These are phyloP conservation scores for Penicillium verrucosum DNA, from an alignment of 2,329 filamentous ascomycete species.

Conservation along the genomic window DNA sequence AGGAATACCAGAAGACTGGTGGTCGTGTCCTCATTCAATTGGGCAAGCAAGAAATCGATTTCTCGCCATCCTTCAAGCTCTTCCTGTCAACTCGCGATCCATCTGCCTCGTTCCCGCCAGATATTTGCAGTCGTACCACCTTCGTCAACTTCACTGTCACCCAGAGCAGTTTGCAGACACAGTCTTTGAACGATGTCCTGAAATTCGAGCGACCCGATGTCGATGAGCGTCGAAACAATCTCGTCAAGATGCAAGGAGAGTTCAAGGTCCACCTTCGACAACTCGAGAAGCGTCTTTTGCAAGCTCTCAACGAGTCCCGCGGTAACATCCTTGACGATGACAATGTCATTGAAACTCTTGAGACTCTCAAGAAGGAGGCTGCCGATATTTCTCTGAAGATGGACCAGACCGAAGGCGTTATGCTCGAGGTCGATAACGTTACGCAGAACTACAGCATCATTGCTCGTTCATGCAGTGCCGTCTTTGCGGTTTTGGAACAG, in stretches of 20 bases:
- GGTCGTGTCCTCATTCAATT: constrained; percentile 97
- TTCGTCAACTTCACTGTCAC: constrained; percentile 99
- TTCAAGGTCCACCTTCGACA: constrained; percentile 98
- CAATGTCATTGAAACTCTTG: constrained; percentile 94
- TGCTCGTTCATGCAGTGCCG: constrained; percentile 90
- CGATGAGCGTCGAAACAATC: constrained; percentile 90
- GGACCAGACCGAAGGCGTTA: constrained; percentile 92
- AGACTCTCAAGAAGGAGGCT: constrained; percentile 96
- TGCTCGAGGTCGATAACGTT: constrained; percentile 95
- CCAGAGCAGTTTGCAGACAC: constrained; percentile 96
- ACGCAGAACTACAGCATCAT: constrained; percentile 92
- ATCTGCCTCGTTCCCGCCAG: constrained; percentile 89
- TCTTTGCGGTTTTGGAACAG: constrained; percentile 95
- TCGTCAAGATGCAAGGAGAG: constrained; percentile 98
- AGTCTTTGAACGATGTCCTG: constrained; percentile 94
- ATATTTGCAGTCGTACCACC: constrained; percentile 96
- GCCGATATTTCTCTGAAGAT: constrained; percentile 96
- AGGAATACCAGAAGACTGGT: constrained; percentile 98
- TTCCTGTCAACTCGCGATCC: constrained; percentile 95
- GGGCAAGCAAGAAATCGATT: constrained; percentile 98
- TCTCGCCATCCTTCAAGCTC: constrained; percentile 92
- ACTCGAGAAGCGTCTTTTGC: constrained; percentile 87
- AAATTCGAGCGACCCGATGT: constrained; percentile 97
- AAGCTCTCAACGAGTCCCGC: constrained; percentile 93
- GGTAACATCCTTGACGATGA: constrained; percentile 98